A percentile compares a stretch with the other conserved stretches of the same genome.
These are phyloP conservation scores for Trichoderma sp. DNA, from an alignment of 2,329 filamentous ascomycete species.

Conservation along the genomic window DNA sequence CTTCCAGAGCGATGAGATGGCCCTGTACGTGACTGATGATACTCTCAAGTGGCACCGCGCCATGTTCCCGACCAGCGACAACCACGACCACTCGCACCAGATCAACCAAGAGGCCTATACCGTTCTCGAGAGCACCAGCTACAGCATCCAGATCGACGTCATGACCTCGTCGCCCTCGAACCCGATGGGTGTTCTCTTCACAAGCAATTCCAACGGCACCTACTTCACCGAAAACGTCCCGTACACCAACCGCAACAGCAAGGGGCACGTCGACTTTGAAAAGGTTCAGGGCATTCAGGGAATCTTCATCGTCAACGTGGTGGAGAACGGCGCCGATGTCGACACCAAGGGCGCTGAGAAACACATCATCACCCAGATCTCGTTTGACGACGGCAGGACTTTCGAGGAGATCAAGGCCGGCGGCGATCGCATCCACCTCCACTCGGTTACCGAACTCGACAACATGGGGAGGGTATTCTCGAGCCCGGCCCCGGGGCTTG, in stretches of 20 bases:
- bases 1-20: conserved; percentile 82
- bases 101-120: conserved; percentile 88
- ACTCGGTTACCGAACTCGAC: conserved; percentile 83
- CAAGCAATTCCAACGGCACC: conserved; percentile 95
- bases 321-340: conserved; percentile 82
- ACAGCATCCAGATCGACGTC: conserved; percentile 96
- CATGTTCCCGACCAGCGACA: conserved; percentile 81
- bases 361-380: conserved; percentile 78
- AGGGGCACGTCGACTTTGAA: conserved; percentile 88
- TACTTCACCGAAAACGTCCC: conserved; percentile 92
- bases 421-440: conserved; percentile 75
- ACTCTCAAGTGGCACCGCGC: conserved; percentile 86
- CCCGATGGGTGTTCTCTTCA: conserved; percentile 86
- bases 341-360: conserved; percentile 59
- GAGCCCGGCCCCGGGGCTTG: conserved; percentile 86
- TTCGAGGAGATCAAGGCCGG: conserved; percentile 74
- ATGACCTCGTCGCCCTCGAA: conserved; percentile 67
- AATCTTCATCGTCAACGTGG: conserved; percentile 85
- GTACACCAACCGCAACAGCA: conserved; percentile 80
- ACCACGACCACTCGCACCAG: conserved; percentile 65
- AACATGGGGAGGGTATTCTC: conserved; percentile 90
- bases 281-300: conserved; percentile 91
- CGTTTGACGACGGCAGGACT: conserved; percentile 90
- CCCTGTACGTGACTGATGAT: conserved; percentile 85
- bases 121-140: conserved; percentile 91